Evolutionary conservation across 139 green algal species (phyloP), one percentile per base, ranked within the genome.

Genomic region (Diplosphaera chodatii): DNA sequence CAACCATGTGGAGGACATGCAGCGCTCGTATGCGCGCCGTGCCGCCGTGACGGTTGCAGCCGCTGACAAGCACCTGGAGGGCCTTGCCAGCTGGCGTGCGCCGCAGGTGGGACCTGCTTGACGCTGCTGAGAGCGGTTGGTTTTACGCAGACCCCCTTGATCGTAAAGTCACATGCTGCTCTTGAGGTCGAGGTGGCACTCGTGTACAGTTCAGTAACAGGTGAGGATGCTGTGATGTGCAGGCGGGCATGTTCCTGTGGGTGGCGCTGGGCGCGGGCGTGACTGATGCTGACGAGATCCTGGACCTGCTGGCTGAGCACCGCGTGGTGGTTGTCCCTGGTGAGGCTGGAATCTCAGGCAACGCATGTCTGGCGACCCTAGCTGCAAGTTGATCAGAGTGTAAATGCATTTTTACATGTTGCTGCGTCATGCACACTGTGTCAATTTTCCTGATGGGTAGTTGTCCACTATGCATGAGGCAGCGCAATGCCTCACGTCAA

Each of bases 191-290:
- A n/a, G n/a, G n/a, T n/a, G n/a, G n/a, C n/a, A n/a, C n/a, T n/a
- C n/a, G n/a, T n/a, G n/a, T n/a, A n/a, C n/a, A n/a, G n/a, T n/a
- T n/a, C n/a, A n/a, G n/a, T n/a, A n/a, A n/a, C n/a, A n/a, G n/a
- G n/a, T n/a, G n/a, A n/a, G n/a, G n/a, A n/a, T n/a, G n/a, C n/a
- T n/a, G n/a, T n/a, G n/a, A n/a, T 22, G 2, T 32, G 68, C 21
- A 55, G 3, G 80, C 71, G 6, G 76, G 85, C 59, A 86, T 84
- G 78, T 87, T 86, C 63, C 67, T 81, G n/a, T 84, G 75, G 78
- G 20, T 81, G 62, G 68, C 55, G 55, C 72, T 84, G 67, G 41
- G 32, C 59, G 41, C 62, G 3, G 64, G 62, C 15, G 75, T 80
- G 18, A 10, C 73, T 4, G 74, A 77, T 32, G 69, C 72, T n/a